Evolutionary conservation across 768 basidiomycete species (phyloP).

Genomic region (Mycena galericulata): DNA sequence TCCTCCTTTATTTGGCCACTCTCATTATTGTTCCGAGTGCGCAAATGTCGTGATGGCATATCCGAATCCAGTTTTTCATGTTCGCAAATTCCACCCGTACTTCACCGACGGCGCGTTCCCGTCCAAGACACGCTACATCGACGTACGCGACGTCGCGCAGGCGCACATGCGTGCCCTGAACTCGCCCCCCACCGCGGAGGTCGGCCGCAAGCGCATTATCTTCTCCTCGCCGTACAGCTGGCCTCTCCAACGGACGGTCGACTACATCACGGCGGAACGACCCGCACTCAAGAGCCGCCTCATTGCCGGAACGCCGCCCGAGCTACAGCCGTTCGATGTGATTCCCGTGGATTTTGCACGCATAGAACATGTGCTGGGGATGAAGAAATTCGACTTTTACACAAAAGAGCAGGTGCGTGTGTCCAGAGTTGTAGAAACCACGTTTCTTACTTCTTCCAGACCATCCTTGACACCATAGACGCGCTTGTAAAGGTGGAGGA

Average conservation of each 20-base stretch:
- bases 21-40: too few relatives aligned
- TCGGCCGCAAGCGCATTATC: constrained; percentile 49
- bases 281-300: constrained; percentile 46
- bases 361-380: constrained; percentile 47
- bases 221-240: constrained; percentile 45
- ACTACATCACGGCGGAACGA: constrained; percentile 42
- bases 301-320: constrained; percentile 34
- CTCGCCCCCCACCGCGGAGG: constrained; percentile 39
- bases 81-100: too few relatives aligned
- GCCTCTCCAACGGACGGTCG: constrained; percentile 33
- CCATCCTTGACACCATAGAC: constrained; percentile 25
- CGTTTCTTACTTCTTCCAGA: not conserved
- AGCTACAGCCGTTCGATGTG: constrained; percentile 35
- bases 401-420: constrained; percentile 43
- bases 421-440: not conserved
- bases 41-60: too few relatives aligned
- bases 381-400: constrained; percentile 48
- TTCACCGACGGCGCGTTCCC: constrained; percentile 42
- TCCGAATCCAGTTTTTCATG: too few relatives aligned
- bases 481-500: constrained; percentile 37
- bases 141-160: constrained; percentile 51
- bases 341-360: constrained; percentile 45
- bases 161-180: constrained; percentile 49
- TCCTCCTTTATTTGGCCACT: too few relatives aligned
- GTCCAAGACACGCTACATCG: constrained; percentile 40